Evolutionary conservation across 768 basidiomycete species (phyloP).

Genomic region (Pleurotus cornucopiae): DNA sequence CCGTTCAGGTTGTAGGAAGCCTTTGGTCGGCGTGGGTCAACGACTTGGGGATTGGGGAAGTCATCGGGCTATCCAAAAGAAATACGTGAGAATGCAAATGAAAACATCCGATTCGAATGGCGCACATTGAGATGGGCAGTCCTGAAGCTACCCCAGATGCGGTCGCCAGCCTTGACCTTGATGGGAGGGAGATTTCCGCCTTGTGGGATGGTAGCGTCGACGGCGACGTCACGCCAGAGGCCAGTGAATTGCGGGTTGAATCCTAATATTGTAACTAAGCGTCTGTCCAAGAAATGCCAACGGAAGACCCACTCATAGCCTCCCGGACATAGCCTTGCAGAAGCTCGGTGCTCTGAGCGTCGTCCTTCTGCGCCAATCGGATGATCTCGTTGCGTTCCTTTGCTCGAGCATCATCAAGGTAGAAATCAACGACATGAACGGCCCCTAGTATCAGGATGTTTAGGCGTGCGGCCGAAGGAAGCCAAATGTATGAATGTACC

Average conservation of each 20-base stretch:
- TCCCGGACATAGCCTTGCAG: constrained; percentile 48
- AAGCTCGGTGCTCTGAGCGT: constrained; percentile 26
- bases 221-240: constrained; percentile 32
- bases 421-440: constrained; percentile 51
- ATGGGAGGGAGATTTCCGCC: constrained; percentile 29
- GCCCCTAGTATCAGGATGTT: constrained; percentile 21
- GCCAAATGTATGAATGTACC: constrained; percentile 16
- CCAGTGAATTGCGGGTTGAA: constrained; percentile 38
- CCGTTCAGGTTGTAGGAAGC: constrained; percentile 25
- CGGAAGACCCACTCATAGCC: constrained; percentile 39
- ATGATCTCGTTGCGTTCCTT: constrained; percentile 35
- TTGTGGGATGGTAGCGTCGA: constrained; percentile 29
- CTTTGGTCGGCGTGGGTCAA: constrained; percentile 35
- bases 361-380: constrained; percentile 26
- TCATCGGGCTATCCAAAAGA: constrained; percentile 26
- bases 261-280: constrained; percentile 10
- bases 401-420: constrained; percentile 36
- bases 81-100: background rate
- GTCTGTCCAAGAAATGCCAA: background rate
- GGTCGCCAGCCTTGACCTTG: constrained; percentile 35
- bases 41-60: constrained; percentile 35
- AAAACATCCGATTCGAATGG: background rate
- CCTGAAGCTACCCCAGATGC: constrained; percentile 34
- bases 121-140: constrained; percentile 41
- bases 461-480: background rate